Conservation (phyloP, 805 yeast genomes). For the Candida lessepsii region DNA sequence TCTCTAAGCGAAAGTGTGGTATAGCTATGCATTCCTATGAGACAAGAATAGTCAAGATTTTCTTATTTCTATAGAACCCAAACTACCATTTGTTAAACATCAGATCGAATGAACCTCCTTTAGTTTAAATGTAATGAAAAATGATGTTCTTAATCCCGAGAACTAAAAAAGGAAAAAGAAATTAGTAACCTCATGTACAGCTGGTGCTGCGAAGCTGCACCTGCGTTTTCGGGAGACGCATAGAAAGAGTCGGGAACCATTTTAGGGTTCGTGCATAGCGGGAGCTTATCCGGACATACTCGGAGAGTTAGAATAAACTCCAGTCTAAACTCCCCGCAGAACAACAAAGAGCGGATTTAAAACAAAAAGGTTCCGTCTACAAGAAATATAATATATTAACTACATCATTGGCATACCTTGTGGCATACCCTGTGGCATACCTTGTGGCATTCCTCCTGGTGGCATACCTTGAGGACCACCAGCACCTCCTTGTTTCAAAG, state of each 20-base stretch:
- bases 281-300: conserved; percentile 3
- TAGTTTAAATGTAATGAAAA: background rate
- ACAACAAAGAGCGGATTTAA: background rate
- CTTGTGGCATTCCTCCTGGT: conserved; percentile 4
- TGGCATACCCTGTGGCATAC: conserved; percentile 14
- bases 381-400: background rate
- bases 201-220: conserved; percentile 7
- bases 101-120: too few species aligned
- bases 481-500: conserved; percentile 62
- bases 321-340: background rate
- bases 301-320: background rate
- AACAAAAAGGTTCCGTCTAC: background rate
- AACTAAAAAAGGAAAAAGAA: conserved; percentile 5
- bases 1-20: too few species aligned
- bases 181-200: conserved; percentile 1
- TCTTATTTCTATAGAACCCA: too few species aligned
- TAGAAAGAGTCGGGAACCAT: background rate
- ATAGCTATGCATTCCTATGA: too few species aligned
- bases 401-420: conserved; percentile 11
- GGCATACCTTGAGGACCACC: conserved; percentile 16
- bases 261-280: conserved; percentile 4
- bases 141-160: conserved; percentile 2
- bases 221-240: conserved; percentile 8
- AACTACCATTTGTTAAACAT: too few species aligned
- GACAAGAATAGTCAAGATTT: too few species aligned